Evolutionary conservation across 2,329 filamentous ascomycete genomes (phyloP), one percentile per base, ranked within the genome.

Genomic region (Periconia macrospinosa): DNA sequence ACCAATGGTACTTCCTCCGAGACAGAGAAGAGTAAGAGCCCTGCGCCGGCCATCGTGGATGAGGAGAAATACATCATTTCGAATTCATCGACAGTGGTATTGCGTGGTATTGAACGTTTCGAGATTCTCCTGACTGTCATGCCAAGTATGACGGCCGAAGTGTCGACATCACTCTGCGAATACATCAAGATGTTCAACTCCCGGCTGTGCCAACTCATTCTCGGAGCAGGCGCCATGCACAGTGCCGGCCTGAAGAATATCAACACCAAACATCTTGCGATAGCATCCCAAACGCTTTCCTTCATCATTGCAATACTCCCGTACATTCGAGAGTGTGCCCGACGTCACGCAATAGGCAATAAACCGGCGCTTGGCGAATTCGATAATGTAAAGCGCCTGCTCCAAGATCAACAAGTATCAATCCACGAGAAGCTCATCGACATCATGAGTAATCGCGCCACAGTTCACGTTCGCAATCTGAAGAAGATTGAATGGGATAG

Each of bases 111-210:
- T 59, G 87, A 91, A 54, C 84, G 87, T 15, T 96, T 96, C 73
- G 81, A 96, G 59, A 89, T 90, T 57, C 83, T 99, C 3, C 87
- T 93, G 53, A 83, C 90, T 6, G 88, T 87, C 30, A 93, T 97
- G 53, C 93, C 94, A 1, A 93, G 89, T 56, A 92, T 97, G 85
- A 90, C 91, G 1, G 81, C 87, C 2, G 92, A 97, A 54, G 87
- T 97, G 49, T 89, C 91, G 0, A 79, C 84, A 2, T 88, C 87
- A 0, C 83, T 99, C 11, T 80, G 97, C 41, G 88, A 94, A 19
- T 96, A 95, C 68, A 81, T 97, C 14, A 90, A 94, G 60, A 82
- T 96, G 3, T 99, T 97, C 81, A 97, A 99, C 73, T 97, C 92
- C 2, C 88, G 94, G 18, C 92, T 92, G 53, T 95, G 90, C n/a